Percentiles rank a stretch among this genome's conserved stretches.
Conservation (phyloP, 306 rosid species). For the Citrullus colocynthis region DNA sequence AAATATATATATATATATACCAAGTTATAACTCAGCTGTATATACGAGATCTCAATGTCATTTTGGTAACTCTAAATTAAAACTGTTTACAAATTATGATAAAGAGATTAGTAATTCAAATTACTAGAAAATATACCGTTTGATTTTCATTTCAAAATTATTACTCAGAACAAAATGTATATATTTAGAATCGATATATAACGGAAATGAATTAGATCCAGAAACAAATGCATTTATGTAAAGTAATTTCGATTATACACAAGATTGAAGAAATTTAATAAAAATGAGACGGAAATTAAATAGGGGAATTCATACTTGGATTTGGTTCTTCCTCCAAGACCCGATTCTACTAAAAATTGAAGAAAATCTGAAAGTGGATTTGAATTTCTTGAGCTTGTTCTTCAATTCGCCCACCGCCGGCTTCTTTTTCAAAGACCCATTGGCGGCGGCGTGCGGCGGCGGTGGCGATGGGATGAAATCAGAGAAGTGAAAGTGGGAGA, state of each 20-base stretch:
- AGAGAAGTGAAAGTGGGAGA: slow-evolving; percentile 3
- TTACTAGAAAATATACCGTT: no score
- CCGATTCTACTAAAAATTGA: not conserved
- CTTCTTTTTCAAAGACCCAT: not conserved
- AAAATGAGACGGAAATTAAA: not conserved
- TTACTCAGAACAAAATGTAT: no score
- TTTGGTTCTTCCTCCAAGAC: not conserved
- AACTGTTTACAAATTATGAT: no score
- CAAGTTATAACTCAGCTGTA: no score
- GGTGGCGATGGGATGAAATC: not conserved
- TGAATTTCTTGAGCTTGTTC: not conserved
- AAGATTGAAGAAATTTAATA: not conserved
- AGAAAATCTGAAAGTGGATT: not conserved
- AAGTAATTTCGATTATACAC: not conserved
- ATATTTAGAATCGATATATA: no score
- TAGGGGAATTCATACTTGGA: not conserved
- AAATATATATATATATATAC: no score
- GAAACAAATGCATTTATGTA: no score
- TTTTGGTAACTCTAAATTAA: no score
- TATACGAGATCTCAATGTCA: no score
- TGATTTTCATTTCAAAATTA: no score
- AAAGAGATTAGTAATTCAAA: no score
- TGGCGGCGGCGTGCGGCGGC: not conserved
- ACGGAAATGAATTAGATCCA: no score
- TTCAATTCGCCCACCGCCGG: not conserved